Evolutionary conservation across 2,329 filamentous ascomycete species (phyloP).

Genomic region (Diatrype stigma): DNA sequence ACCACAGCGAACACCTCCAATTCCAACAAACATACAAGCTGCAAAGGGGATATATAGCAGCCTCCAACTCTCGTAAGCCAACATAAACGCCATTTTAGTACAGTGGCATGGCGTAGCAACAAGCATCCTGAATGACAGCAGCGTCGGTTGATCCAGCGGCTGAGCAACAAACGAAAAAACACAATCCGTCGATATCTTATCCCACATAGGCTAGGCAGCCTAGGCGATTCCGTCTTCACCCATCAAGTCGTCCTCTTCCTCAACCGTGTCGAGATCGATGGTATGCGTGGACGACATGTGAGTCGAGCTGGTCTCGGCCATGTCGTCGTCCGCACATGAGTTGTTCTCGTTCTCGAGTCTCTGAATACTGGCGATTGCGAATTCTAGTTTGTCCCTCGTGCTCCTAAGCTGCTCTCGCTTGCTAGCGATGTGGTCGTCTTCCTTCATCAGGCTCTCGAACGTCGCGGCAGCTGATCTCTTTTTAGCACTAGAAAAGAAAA

Average conservation of each 20-base stretch:
- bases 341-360: constrained; percentile 36
- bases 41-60: too few relatives aligned
- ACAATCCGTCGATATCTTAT: too few relatives aligned
- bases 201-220: too few relatives aligned
- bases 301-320: not conserved
- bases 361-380: constrained; percentile 42
- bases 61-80: too few relatives aligned
- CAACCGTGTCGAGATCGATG: not conserved
- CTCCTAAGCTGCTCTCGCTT: constrained; percentile 37
- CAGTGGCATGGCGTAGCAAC: too few relatives aligned
- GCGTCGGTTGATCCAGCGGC: too few relatives aligned
- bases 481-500: not conserved
- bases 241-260: not conserved
- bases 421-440: constrained; percentile 39
- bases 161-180: too few relatives aligned
- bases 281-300: not conserved
- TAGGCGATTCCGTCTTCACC: not conserved
- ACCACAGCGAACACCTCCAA: too few relatives aligned
- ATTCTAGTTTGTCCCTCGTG: constrained; percentile 43
- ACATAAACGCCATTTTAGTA: too few relatives aligned
- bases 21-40: too few relatives aligned
- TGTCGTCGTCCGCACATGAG: constrained; percentile 17
- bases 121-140: too few relatives aligned
- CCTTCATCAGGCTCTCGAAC: constrained; percentile 44
- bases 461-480: constrained; percentile 15